Evolutionary conservation across 2,329 filamentous ascomycete species (phyloP).

Genomic region (Alternaria sp.): DNA sequence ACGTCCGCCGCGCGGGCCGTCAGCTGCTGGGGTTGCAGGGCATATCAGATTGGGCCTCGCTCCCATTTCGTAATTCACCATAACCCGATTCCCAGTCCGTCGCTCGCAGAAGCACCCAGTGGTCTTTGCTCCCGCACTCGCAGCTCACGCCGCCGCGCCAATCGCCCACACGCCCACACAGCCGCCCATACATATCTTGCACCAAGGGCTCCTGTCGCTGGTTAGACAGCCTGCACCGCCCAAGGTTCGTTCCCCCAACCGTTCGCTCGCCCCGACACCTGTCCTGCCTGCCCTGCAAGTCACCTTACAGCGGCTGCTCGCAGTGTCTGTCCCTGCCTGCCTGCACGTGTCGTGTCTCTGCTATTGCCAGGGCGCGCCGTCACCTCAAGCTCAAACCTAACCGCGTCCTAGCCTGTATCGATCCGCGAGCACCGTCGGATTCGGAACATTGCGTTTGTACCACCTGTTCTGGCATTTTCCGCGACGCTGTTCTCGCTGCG

Average conservation of each 20-base stretch:
- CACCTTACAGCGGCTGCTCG: slow-evolving; percentile 32
- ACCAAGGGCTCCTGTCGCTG: slow-evolving; percentile 11
- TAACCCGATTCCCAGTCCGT: slow-evolving; percentile 4
- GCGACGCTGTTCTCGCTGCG: neutral
- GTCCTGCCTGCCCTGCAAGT: slow-evolving; percentile 17
- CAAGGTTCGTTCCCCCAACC: slow-evolving; percentile 12
- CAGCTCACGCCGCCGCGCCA: slow-evolving; percentile 3
- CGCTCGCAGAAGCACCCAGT: neutral
- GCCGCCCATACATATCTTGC: slow-evolving; percentile 7
- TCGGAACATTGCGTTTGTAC: slow-evolving; percentile 7
- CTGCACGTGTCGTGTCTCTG: slow-evolving; percentile 23
- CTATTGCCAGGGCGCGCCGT: slow-evolving; percentile 22
- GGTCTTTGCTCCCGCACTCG: slow-evolving; percentile 10
- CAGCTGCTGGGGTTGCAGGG: slow-evolving; percentile 22
- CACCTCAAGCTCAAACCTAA: slow-evolving; percentile 14
- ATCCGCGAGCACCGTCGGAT: slow-evolving; percentile 13
- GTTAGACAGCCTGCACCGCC: slow-evolving; percentile 6
- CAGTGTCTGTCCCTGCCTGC: slow-evolving; percentile 5
- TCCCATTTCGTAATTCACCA: slow-evolving; percentile 17
- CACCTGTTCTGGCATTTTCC: slow-evolving; percentile 5
- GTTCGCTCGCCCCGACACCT: slow-evolving; percentile 11
- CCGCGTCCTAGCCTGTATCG: slow-evolving; percentile 7
- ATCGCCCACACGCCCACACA: neutral
- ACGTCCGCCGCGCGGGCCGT: slow-evolving; percentile 26
- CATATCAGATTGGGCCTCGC: slow-evolving; percentile 23